A percentile compares a stretch with the other conserved stretches of the same genome.
Evolutionary conservation across 805 yeast genomes (phyloP).

Genomic region (Millerozyma acaciae): DNA sequence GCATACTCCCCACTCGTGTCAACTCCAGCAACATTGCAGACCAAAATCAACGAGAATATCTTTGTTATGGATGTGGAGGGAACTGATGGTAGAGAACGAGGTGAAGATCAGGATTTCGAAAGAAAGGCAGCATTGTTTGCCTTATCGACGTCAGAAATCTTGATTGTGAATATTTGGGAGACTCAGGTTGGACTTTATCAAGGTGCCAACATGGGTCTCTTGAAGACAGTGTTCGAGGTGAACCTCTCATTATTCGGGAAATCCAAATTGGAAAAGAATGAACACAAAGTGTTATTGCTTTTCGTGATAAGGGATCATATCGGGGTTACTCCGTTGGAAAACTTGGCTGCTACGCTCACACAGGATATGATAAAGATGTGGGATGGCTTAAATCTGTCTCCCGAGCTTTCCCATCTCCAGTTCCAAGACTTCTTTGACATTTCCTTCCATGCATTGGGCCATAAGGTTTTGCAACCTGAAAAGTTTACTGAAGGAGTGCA

Average conservation of each 20-base stretch:
- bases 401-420: constrained; percentile 48
- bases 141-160: constrained; percentile 81
- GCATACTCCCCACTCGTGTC: constrained; percentile 35
- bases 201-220: constrained; percentile 94
- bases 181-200: constrained; percentile 95
- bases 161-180: constrained; percentile 95
- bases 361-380: constrained; percentile 76
- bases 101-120: constrained; percentile 98
- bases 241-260: constrained; percentile 80
- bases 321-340: constrained; percentile 78
- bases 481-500: constrained; percentile 60
- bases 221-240: constrained; percentile 95
- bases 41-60: constrained; percentile 33
- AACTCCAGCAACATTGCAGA: constrained; percentile 7
- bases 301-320: constrained; percentile 92
- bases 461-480: constrained; percentile 77
- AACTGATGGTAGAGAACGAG: constrained; percentile 95
- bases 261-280: constrained; percentile 30
- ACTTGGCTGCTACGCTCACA: constrained; percentile 63
- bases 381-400: constrained; percentile 73
- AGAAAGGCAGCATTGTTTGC: constrained; percentile 96
- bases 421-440: constrained; percentile 81
- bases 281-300: constrained; percentile 63
- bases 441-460: constrained; percentile 76
- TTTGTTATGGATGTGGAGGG: constrained; percentile 98